Percentiles rank a stretch among this genome's conserved stretches.
Conservation (phyloP, 164 flowering plant species). For the Kingdonia uniflora region DNA sequence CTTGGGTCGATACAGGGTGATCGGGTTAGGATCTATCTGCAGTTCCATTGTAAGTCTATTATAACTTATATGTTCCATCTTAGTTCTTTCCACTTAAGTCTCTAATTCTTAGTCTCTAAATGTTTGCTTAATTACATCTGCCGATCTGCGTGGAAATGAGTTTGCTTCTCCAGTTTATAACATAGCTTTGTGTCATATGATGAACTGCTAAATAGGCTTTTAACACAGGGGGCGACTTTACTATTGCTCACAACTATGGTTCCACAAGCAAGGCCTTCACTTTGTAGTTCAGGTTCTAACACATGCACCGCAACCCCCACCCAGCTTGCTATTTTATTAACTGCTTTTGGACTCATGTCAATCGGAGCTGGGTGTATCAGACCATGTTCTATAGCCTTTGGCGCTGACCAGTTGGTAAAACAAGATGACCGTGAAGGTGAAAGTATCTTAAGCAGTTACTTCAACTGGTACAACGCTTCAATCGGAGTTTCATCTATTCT, state of each 20-base stretch:
- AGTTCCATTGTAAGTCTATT: background rate
- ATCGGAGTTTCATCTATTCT: background rate
- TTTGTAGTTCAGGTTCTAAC: background rate
- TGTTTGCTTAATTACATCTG: too few relatives aligned
- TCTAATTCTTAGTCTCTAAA: background rate
- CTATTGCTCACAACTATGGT: background rate
- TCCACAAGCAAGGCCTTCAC: background rate
- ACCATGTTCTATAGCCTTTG: constrained; percentile 4
- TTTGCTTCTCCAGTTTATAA: too few relatives aligned
- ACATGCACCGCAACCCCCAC: background rate
- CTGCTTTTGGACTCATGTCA: background rate
- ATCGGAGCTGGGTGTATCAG: constrained; percentile 1
- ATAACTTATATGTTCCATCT: too few relatives aligned
- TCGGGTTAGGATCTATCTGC: background rate
- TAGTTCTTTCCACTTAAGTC: too few relatives aligned
- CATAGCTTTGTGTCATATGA: too few relatives aligned
- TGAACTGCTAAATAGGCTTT: too few relatives aligned
- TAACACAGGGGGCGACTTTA: background rate
- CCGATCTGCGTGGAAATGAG: too few relatives aligned
- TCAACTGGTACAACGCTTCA: constrained; percentile 2
- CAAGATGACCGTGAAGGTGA: background rate
- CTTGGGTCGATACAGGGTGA: too few relatives aligned
- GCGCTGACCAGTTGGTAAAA: background rate
- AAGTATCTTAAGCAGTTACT: background rate
- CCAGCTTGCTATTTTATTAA: background rate